phyloP scores from a whole-genome alignment of 2,329 filamentous ascomycete genomes.

The Dactylonectria estremocensis region DNA sequence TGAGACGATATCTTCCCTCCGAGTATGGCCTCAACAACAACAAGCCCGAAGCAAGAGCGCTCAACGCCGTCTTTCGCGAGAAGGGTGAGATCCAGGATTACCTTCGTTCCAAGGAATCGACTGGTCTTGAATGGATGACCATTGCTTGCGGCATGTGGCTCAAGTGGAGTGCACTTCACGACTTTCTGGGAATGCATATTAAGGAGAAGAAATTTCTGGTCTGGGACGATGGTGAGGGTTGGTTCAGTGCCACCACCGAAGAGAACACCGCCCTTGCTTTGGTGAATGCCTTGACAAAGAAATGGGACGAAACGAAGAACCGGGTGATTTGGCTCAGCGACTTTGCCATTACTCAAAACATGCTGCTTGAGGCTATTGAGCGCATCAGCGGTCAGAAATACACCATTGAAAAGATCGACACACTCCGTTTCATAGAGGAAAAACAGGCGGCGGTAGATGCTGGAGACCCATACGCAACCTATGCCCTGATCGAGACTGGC shows the following conservation, averaged over 20 bases:
- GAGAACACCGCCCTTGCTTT: constrained; percentile 53
- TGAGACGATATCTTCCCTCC: constrained; percentile 67
- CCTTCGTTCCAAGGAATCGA: constrained; percentile 38
- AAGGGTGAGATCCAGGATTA: constrained; percentile 41
- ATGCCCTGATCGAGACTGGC: constrained; percentile 51
- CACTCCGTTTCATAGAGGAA: constrained; percentile 45
- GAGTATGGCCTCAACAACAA: constrained; percentile 60
- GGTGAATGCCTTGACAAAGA: constrained; percentile 45
- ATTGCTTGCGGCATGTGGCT: constrained; percentile 26
- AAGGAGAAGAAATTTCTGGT: constrained; percentile 29
- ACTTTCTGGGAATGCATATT: constrained; percentile 20
- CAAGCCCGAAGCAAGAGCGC: constrained; percentile 27
- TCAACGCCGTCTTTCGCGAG: constrained; percentile 32
- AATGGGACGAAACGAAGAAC: constrained; percentile 52
- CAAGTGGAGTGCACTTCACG: constrained; percentile 13
- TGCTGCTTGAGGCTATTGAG: constrained; percentile 63
- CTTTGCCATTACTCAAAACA: constrained; percentile 51
- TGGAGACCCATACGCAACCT: constrained; percentile 45
- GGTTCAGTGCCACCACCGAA: constrained; percentile 53
- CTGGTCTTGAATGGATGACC: constrained; percentile 32
- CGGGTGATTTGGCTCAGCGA: constrained; percentile 52
- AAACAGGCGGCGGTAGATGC: constrained; percentile 46
- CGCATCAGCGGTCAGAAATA: constrained; percentile 63
- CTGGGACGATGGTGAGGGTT: constrained; percentile 53
- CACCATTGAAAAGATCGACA: constrained; percentile 45